Percentiles rank a stretch among this genome's conserved stretches.
Conservation (phyloP, 2,329 filamentous ascomycete genomes). For the Neofusicoccum parvum region DNA sequence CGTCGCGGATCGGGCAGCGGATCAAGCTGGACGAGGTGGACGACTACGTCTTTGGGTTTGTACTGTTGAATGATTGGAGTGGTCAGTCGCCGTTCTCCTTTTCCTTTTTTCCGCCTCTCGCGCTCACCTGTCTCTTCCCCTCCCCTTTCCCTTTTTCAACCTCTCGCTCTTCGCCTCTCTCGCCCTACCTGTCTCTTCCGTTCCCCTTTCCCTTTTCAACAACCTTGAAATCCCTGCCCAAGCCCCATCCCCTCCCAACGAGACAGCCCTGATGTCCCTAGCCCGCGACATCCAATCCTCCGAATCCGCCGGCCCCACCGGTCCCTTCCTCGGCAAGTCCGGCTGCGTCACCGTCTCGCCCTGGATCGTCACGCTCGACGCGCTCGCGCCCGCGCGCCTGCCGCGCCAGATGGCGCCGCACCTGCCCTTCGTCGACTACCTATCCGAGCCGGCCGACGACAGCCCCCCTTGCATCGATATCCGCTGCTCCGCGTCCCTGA, state of each 20-base stretch:
- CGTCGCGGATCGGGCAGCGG: conserved; percentile 40
- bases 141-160: background rate
- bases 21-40: conserved; percentile 46
- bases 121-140: background rate
- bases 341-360: conserved; percentile 63
- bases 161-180: too few relatives aligned
- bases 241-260: too few relatives aligned
- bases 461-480: background rate
- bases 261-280: background rate
- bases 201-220: background rate
- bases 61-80: conserved; percentile 65
- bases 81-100: background rate
- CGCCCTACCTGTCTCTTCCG: background rate
- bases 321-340: conserved; percentile 63
- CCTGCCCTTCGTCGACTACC: conserved; percentile 21
- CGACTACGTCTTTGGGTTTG: conserved; percentile 63
- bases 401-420: conserved; percentile 27
- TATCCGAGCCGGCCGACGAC: background rate
- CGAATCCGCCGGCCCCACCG: conserved; percentile 61
- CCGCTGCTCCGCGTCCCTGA: conserved; percentile 21
- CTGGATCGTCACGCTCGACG: conserved; percentile 64
- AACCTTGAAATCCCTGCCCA: too few relatives aligned
- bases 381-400: conserved; percentile 43
- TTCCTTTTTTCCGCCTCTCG: too few relatives aligned
- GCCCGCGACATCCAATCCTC: conserved; percentile 63